Evolutionary conservation across 148 eudicot species (phyloP), one percentile per base, ranked within the genome.

Genomic region (Camellia granthamiana): DNA sequence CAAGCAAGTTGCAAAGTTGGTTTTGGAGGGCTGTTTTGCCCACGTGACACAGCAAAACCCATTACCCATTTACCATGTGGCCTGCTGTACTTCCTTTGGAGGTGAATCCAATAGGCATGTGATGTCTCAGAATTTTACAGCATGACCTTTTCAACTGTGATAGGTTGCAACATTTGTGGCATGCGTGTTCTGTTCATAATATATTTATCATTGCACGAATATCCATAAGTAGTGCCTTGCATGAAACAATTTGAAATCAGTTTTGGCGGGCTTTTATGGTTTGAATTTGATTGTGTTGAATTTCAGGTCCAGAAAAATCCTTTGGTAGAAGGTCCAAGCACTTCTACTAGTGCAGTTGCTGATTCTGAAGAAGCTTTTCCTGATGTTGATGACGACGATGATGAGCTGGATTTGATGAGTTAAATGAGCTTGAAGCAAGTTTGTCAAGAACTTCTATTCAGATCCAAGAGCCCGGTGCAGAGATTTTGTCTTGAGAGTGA

Each of bases 371-470:
- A 77, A 15, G 84, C 64, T 59, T 77, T 55, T 21, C 77, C 84
- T 23, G 94, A 85, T 81, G 84, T 76, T 55, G 81, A 63, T n/a
- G 88, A 88, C 13, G 90, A 88, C 8, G 96, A 91, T 41, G 94
- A 92, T 78, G 97, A 92, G 81, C 88, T 92, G 68, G 97, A 92
- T 59, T 46, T 83, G 63, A 92, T 56, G 97, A 92, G 81, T 81
- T 92, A 80, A 85, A 92, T 69, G 97, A 90, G 85, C 92, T 92
- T 76, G 95, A 92, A 84, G 95, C 95, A 67, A 92, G 95, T 83
- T 82, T 92, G 74, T 86, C 97, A 2, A 89, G 74, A 84, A 82
- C 97, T 60, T 88, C 92, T 13, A 84, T 92, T 75, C 90, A 86
- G 81, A 92, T 92, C 67, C 84, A 80, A 30, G 96, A 92, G 85